Evolutionary conservation across 192 early-diverging fungal species (phyloP).

Genomic region (Coemansia sp.): DNA sequence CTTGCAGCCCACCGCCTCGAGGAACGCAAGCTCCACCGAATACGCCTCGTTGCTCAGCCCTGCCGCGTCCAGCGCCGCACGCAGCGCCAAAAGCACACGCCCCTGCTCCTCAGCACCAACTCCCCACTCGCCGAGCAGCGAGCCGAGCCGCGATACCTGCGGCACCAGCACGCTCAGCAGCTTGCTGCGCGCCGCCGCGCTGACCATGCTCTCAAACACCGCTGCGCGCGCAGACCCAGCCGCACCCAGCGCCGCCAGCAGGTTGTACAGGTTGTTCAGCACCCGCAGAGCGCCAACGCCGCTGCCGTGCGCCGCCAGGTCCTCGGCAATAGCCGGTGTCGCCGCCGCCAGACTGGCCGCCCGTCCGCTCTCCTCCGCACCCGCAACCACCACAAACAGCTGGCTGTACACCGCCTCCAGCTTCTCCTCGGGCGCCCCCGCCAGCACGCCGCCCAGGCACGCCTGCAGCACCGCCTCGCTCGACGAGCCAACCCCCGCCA

Average conservation of each 20-base stretch:
- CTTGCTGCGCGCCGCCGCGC: conserved; percentile 60
- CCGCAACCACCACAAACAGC: conserved; percentile 29
- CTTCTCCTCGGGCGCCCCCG: conserved; percentile 16
- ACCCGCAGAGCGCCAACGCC: conserved; percentile 31
- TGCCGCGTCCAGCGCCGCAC: conserved; percentile 22
- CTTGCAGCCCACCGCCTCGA: conserved; percentile 55
- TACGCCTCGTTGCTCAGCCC: conserved; percentile 40
- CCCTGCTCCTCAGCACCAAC: conserved; percentile 58
- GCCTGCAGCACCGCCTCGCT: conserved; percentile 44
- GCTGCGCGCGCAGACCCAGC: conserved; percentile 56
- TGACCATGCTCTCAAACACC: conserved; percentile 73
- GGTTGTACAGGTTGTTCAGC: conserved; percentile 80
- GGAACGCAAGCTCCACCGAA: conserved; percentile 52
- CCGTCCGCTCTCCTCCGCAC: background rate
- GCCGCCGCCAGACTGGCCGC: background rate
- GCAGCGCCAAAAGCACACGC: conserved; percentile 53
- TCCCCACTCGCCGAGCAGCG: conserved; percentile 29
- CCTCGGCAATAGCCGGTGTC: conserved; percentile 7
- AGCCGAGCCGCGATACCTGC: conserved; percentile 13
- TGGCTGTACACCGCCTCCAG: conserved; percentile 45
- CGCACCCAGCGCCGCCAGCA: conserved; percentile 54
- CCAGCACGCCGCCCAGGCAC: conserved; percentile 48
- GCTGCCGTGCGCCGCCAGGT: conserved; percentile 14
- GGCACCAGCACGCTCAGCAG: conserved; percentile 22
- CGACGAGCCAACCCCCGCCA: conserved; percentile 37